These are phyloP conservation scores for Penicillium mononematosum DNA, from an alignment of 495 filamentous ascomycete species.

Conservation along the genomic window DNA sequence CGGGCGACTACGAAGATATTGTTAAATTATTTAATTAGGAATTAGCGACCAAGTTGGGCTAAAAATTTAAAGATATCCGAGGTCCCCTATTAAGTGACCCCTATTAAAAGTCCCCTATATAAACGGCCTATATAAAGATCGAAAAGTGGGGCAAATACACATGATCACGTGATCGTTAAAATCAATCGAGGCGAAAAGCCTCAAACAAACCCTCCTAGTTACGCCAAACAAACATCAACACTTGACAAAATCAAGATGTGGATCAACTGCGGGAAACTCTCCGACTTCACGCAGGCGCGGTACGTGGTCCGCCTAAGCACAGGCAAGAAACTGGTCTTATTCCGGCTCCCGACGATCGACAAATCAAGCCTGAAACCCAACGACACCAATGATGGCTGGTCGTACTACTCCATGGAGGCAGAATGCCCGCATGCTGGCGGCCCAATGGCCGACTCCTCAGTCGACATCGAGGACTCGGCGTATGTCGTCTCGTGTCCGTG, in stretches of 20 bases:
- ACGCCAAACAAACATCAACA: not conserved
- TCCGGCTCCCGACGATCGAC: slow-evolving; percentile 49
- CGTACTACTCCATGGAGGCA: slow-evolving; percentile 54
- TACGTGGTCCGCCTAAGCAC: slow-evolving; percentile 50
- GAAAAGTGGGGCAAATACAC: not conserved
- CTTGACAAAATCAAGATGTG: slow-evolving; percentile 22
- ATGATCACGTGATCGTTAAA: slow-evolving; percentile 3
- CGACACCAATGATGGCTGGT: slow-evolving; percentile 45
- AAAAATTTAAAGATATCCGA: not conserved
- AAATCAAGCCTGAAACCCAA: slow-evolving; percentile 30
- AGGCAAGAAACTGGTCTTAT: slow-evolving; percentile 52
- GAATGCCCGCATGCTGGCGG: slow-evolving; percentile 54
- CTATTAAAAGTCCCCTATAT: not conserved
- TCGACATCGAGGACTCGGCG: slow-evolving; percentile 55
- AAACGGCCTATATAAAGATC: not conserved
- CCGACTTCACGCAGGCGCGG: slow-evolving; percentile 43
- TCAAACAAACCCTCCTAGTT: not conserved
- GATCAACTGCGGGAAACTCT: slow-evolving; percentile 38
- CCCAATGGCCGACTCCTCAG: slow-evolving; percentile 49
- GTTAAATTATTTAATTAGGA: too few relatives aligned
- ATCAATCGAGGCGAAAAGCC: slow-evolving; percentile 6
- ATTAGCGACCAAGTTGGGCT: not conserved
- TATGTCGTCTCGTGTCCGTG: slow-evolving; percentile 56
- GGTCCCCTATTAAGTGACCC: not conserved
- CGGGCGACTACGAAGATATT: too few relatives aligned